phyloP scores from a whole-genome alignment of 164 flowering plant species.

The Umbellularia californica region DNA sequence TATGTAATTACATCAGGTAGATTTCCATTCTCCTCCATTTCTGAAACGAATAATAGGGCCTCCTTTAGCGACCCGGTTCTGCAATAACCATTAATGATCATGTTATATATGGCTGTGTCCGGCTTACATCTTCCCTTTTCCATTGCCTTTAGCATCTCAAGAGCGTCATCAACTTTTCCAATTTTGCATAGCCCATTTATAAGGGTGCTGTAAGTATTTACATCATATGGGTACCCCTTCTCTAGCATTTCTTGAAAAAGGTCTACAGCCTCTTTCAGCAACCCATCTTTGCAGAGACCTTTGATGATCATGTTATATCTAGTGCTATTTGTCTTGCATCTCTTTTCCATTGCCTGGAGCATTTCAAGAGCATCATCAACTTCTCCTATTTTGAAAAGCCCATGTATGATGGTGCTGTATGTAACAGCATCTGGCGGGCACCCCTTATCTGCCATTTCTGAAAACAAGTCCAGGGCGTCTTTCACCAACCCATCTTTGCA shows the following conservation, averaged over 20 bases:
- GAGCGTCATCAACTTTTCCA: slow-evolving; percentile 25
- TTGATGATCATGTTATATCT: slow-evolving; percentile 6
- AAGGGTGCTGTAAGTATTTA: slow-evolving; percentile 6
- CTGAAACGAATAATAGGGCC: slow-evolving; percentile 28
- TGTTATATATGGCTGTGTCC: slow-evolving; percentile 31
- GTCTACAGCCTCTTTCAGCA: slow-evolving; percentile 2
- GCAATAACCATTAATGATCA: slow-evolving; percentile 45
- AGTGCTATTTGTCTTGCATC: neutral
- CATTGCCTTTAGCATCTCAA: slow-evolving; percentile 34
- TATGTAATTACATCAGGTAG: slow-evolving; percentile 35
- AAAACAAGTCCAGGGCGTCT: slow-evolving; percentile 17
- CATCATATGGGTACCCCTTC: slow-evolving; percentile 5
- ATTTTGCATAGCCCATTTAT: slow-evolving; percentile 12
- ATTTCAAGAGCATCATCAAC: slow-evolving; percentile 6
- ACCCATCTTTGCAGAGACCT: slow-evolving; percentile 9
- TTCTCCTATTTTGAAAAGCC: slow-evolving; percentile 9
- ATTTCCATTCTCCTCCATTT: slow-evolving; percentile 29
- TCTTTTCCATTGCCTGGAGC: slow-evolving; percentile 11
- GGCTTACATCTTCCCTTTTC: slow-evolving; percentile 17
- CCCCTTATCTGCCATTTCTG: slow-evolving; percentile 8
- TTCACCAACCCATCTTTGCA: slow-evolving; percentile 13
- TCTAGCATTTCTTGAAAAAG: slow-evolving; percentile 6
- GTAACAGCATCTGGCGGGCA: slow-evolving; percentile 10
- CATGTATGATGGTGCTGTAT: slow-evolving; percentile 14
- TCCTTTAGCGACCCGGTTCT: slow-evolving; percentile 26